Evolutionary conservation across 306 rosid genomes (phyloP), one percentile per base, ranked within the genome.

Genomic region (Echinosophora koreensis): DNA sequence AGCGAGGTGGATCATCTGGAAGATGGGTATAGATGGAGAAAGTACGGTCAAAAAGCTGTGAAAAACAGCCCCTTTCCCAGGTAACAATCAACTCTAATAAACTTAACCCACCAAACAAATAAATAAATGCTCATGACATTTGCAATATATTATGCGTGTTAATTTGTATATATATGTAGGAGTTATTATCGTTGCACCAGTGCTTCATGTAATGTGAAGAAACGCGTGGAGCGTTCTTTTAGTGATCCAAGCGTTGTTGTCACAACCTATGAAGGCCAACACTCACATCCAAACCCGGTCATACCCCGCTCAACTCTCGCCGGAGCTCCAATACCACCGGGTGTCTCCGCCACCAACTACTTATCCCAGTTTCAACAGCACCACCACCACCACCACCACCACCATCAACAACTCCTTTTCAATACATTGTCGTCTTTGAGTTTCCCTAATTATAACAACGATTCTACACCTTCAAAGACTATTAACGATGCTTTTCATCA

Each of bases 21-120:
- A 88, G 99, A 95, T 84, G 99, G 99, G 17, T 95, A 92, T 77
- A 88, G 99, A 87, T 95, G 99, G 99, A 92, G 97, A 81, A 95
- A 95, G 87, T 95, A 95, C 87, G 99, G 99, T 65, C 99, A 95
- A 81, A 95, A 95, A 77, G 97, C 97, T 28, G 99, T 92, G 4
- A 95, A 95, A 79, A 88, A 95, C 84, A 95, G 97, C 96, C 90
- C 97, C 75, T 89, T 88, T 65, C 99, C 99, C 16, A 90, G 99
- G 99, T 92, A 81, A 22, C 22, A 22, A 17, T 59, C 18, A 9
- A 44, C 49, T 44, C 14, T 44, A 44, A 37, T 44, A 44, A 37
- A 2, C 49, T 44, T 44, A 44, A 37, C 39, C 5, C 38, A 2
- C 47, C 62, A 8, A 6, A 30, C 3, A 54, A 28, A 11, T 1